phyloP scores from a whole-genome alignment of 768 basidiomycete genomes.

The Termitomyces sp. region DNA sequence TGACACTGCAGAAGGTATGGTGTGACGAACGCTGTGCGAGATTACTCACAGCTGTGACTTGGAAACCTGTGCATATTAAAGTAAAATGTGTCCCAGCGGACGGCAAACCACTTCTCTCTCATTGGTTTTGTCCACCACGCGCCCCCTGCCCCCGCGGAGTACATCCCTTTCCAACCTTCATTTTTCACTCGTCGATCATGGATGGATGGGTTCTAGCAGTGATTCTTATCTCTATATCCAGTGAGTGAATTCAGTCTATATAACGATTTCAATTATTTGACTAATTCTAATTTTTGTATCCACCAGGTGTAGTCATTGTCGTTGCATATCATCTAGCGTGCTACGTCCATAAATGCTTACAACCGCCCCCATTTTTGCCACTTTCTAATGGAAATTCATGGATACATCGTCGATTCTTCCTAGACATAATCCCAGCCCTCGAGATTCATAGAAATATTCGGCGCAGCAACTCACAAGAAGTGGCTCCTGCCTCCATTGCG shows the following conservation, averaged over 20 bases:
- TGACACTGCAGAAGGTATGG: background rate
- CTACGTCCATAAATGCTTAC: background rate
- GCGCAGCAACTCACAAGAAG: background rate
- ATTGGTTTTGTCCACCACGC: background rate
- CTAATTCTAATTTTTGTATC: background rate
- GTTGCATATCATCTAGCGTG: background rate
- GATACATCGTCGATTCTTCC: background rate
- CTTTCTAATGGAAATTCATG: background rate
- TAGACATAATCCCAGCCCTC: background rate
- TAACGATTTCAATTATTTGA: background rate
- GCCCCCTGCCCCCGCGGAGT: no score
- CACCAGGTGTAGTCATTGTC: background rate
- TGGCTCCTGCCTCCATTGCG: background rate
- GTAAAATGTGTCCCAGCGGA: background rate
- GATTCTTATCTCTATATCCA: background rate
- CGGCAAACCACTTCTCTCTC: background rate
- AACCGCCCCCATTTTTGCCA: no score
- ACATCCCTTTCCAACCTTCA: background rate
- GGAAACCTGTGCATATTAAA: background rate
- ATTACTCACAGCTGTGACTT: background rate
- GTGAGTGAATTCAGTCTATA: background rate
- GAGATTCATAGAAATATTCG: background rate
- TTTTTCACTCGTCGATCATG: background rate
- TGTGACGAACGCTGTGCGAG: background rate
- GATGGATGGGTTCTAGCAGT: background rate